Percentiles rank a stretch among this genome's conserved stretches.
These are phyloP conservation scores for Puccinia sorghi DNA, from an alignment of 1,284 basidiomycete genomes.

Conservation along the genomic window DNA sequence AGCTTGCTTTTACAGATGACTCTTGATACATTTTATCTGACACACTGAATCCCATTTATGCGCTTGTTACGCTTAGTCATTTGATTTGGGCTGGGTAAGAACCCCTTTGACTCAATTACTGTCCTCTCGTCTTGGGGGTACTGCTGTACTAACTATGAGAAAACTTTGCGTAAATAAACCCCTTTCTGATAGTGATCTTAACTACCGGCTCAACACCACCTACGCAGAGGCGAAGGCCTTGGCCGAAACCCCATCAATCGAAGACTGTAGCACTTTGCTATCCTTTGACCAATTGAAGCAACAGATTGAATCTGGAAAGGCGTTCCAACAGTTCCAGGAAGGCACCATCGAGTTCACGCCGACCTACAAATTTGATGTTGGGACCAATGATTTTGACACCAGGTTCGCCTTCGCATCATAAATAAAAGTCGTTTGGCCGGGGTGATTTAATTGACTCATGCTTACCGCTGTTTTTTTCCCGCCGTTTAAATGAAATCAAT, in stretches of 20 bases:
- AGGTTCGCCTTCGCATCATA: slow-evolving; percentile 18
- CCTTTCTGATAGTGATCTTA: slow-evolving; percentile 39
- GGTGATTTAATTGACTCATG: neutral
- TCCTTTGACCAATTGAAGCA: slow-evolving; percentile 31
- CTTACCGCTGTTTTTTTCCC: neutral
- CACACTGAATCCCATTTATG: neutral
- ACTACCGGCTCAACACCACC: slow-evolving; percentile 30
- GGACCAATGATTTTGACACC: slow-evolving; percentile 33
- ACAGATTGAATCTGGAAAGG: slow-evolving; percentile 41
- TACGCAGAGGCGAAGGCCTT: slow-evolving; percentile 37
- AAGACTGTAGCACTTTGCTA: slow-evolving; percentile 12
- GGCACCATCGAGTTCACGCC: slow-evolving; percentile 29
- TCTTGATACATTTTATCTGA: neutral
- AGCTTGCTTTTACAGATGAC: neutral
- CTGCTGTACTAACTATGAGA: neutral
- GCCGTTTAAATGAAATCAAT: neutral
- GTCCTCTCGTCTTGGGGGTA: neutral
- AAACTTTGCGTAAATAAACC: neutral
- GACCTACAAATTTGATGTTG: slow-evolving; percentile 48
- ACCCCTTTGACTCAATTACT: neutral
- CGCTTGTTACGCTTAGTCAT: neutral
- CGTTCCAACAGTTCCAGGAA: slow-evolving; percentile 40
- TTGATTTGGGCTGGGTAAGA: slow-evolving; percentile 40
- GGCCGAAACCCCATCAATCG: slow-evolving; percentile 2
- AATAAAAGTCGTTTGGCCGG: neutral